Evolutionary conservation across 1,284 basidiomycete species (phyloP), one percentile per base, ranked within the genome.

Genomic region (Lentinula novae-zelandiae): DNA sequence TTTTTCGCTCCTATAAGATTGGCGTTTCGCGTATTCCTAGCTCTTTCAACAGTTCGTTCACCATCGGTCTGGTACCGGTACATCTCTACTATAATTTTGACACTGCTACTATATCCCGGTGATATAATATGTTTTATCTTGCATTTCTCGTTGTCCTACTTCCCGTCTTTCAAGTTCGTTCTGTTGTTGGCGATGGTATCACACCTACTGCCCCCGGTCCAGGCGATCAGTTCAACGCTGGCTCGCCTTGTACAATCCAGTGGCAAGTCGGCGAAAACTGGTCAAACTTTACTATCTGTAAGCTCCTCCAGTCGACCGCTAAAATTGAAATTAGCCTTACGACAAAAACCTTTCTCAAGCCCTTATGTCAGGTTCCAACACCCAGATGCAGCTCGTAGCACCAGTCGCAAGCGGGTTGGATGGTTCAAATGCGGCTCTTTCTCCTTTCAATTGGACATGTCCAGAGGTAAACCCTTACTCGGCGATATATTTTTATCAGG

Each of bases 401-500:
- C 68, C 66, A 48, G 75, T 77, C 17, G 66, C 64, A 0, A 60
- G 60, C 5, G 70, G 63, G 8, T 60, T 78, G 10, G 73, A 77
- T 61, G 77, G 75, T n/a, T 75, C 74, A 2, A 67, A 75, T 53
- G 3, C 66, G 1, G 66, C 58, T 49, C 64, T 73, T 34, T 71
- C 72, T 10, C 70, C 75, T 1, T 78, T 67, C 58, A 67, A 59
- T 15, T 78, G 75, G 75, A 73, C 68, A 22, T 78, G 75, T 60
- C 76, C 76, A 1, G 64, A 73, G n/a, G 75, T 78, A 0, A 62
- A 69, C 36, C 76, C 76, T 1, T 71, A 75, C 63, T 72, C 75
- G 4, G 63, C 66, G 20, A 76, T 77, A 17, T 78, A 78, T 63
- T 76, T 77, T 64, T 78, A 77, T 54, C 73, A 77, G 70, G 76